phyloP scores from a whole-genome alignment of 129 eudicot species.

The Flaveria brownii region DNA sequence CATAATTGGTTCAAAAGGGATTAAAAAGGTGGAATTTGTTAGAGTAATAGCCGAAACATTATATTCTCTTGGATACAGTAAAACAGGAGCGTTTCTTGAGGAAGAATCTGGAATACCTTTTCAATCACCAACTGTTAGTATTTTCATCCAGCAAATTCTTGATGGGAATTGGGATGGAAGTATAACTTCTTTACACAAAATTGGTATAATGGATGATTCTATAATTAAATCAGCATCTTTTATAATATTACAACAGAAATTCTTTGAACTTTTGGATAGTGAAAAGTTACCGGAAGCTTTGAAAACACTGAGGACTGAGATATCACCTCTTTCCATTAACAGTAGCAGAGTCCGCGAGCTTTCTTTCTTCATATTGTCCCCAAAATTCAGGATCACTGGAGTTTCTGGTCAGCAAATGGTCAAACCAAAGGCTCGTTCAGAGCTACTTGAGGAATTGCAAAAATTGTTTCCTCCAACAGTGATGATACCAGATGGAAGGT shows the following conservation, averaged over 20 bases:
- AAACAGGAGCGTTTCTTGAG: constrained; percentile 59
- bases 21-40: constrained; percentile 72
- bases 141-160: constrained; percentile 64
- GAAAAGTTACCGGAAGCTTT: constrained; percentile 71
- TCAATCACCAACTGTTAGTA: constrained; percentile 49
- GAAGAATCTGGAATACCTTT: constrained; percentile 74
- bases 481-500: constrained; percentile 67
- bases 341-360: constrained; percentile 57
- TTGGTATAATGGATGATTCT: constrained; percentile 58
- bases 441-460: constrained; percentile 65
- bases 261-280: constrained; percentile 63
- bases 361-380: constrained; percentile 51
- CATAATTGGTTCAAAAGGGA: constrained; percentile 68
- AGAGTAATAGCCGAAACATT: constrained; percentile 70
- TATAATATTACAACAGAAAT: constrained; percentile 82
- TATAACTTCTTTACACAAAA: constrained; percentile 52
- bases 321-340: constrained; percentile 59
- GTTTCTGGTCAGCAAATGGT: constrained; percentile 32
- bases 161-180: constrained; percentile 91
- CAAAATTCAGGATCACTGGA: constrained; percentile 36
- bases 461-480: constrained; percentile 81
- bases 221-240: constrained; percentile 63
- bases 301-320: constrained; percentile 79
- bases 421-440: constrained; percentile 46
- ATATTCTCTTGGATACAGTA: constrained; percentile 71